phyloP scores from a whole-genome alignment of 2,329 filamentous ascomycete species.

The Hypomyces rosellus region DNA sequence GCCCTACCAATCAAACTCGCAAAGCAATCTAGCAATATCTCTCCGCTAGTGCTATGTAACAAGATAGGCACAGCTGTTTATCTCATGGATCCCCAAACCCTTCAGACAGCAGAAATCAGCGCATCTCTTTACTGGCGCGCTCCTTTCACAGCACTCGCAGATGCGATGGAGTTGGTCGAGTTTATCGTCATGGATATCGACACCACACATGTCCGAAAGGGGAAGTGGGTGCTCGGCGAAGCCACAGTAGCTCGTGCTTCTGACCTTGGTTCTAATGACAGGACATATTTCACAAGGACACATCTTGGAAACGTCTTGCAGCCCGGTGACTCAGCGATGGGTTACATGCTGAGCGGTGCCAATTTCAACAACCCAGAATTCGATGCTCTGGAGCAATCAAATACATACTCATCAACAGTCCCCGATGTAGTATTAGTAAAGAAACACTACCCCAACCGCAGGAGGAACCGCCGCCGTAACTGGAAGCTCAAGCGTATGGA shows the following conservation, averaged over 20 bases:
- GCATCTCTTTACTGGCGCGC: conserved; percentile 82
- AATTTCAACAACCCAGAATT: conserved; percentile 90
- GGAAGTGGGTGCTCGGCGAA: conserved; percentile 79
- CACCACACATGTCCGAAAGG: conserved; percentile 64
- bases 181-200: conserved; percentile 96
- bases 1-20: conserved; percentile 85
- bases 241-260: conserved; percentile 80
- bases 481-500: conserved; percentile 95
- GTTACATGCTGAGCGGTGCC: conserved; percentile 82
- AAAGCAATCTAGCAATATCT: conserved; percentile 81
- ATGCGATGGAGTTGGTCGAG: conserved; percentile 78
- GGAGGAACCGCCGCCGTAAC: conserved; percentile 73
- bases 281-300: conserved; percentile 82
- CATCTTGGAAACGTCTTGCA: conserved; percentile 83
- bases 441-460: conserved; percentile 86
- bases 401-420: conserved; percentile 68
- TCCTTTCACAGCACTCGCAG: conserved; percentile 77
- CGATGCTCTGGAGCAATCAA: conserved; percentile 73
- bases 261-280: conserved; percentile 81
- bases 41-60: conserved; percentile 78
- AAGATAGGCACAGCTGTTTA: conserved; percentile 85
- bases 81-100: conserved; percentile 80
- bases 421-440: conserved; percentile 94
- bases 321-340: conserved; percentile 85
- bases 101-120: conserved; percentile 83